Conservation (phyloP, 2,329 filamentous ascomycete genomes). For the Aspergillus sp. region DNA sequence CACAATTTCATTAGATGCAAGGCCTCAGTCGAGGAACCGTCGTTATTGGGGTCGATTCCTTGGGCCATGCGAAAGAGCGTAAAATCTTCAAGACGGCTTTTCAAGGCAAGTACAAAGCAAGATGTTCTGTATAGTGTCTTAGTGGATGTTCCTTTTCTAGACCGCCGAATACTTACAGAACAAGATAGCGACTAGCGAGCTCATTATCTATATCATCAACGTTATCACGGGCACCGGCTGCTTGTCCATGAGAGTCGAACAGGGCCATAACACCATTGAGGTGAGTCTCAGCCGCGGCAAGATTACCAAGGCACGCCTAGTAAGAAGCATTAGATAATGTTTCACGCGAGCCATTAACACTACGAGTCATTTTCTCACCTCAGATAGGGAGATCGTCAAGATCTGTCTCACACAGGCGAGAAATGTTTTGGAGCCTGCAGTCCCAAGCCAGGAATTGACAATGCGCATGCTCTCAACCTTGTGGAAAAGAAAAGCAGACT, state of each 20-base stretch:
- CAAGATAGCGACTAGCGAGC: neutral
- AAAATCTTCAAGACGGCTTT: neutral
- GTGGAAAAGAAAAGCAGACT: constrained; percentile 1
- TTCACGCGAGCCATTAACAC: neutral
- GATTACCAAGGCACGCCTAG: neutral
- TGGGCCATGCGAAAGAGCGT: neutral
- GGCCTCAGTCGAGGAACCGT: neutral
- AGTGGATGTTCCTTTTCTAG: neutral
- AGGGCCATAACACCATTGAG: neutral
- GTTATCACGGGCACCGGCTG: neutral
- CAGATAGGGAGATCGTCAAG: neutral
- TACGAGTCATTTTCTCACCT: neutral
- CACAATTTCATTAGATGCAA: neutral
- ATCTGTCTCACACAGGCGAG: constrained; percentile 3
- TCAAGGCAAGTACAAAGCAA: neutral
- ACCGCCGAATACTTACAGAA: neutral
- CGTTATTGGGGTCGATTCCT: neutral
- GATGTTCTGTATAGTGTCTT: neutral
- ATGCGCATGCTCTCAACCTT: constrained; percentile 4
- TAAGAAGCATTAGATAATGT: neutral
- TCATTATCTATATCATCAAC: neutral
- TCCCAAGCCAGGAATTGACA: neutral
- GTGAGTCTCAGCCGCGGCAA: neutral
- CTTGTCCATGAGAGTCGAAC: neutral
- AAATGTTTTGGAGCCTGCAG: neutral